Conservation (phyloP, 106 monocot genomes). For the Iris macrosiphon region DNA sequence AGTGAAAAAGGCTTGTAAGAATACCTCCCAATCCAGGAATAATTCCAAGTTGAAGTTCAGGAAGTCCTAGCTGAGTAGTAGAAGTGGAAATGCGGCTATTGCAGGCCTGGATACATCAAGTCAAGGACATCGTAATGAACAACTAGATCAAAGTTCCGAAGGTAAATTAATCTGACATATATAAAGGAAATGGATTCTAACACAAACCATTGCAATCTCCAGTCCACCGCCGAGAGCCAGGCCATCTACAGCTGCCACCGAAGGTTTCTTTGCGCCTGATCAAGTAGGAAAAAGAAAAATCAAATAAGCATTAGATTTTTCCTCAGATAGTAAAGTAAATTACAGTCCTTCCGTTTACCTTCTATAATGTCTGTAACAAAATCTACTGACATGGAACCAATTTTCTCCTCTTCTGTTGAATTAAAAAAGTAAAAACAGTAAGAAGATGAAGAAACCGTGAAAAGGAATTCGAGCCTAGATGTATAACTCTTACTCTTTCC, state of each 20-base stretch:
- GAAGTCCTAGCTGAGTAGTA: constrained; percentile 69
- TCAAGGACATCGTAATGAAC: background rate
- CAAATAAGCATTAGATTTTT: background rate
- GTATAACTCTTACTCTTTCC: constrained; percentile 41
- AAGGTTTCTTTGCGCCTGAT: constrained; percentile 79
- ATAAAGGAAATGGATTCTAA: background rate
- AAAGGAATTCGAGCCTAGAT: background rate
- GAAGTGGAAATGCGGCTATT: constrained; percentile 83
- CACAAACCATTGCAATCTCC: constrained; percentile 88
- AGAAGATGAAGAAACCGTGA: background rate
- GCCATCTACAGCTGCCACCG: constrained; percentile 95
- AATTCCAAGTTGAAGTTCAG: constrained; percentile 91
- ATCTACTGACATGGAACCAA: constrained; percentile 68
- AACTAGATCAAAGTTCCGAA: background rate
- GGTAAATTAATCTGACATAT: too few species aligned
- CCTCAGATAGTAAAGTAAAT: background rate
- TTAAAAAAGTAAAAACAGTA: constrained; percentile 9
- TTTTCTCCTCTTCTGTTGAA: constrained; percentile 36
- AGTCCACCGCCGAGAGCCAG: constrained; percentile 94
- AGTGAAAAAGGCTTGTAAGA: background rate
- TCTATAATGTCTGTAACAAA: constrained; percentile 74
- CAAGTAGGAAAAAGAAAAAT: constrained; percentile 2
- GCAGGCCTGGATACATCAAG: constrained; percentile 56
- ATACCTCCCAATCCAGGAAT: constrained; percentile 97
- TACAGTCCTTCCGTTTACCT: constrained; percentile 31